Base-by-base conservation (phyloP, 768 basidiomycete species). In the Pleurotus ostreatus region DNA sequence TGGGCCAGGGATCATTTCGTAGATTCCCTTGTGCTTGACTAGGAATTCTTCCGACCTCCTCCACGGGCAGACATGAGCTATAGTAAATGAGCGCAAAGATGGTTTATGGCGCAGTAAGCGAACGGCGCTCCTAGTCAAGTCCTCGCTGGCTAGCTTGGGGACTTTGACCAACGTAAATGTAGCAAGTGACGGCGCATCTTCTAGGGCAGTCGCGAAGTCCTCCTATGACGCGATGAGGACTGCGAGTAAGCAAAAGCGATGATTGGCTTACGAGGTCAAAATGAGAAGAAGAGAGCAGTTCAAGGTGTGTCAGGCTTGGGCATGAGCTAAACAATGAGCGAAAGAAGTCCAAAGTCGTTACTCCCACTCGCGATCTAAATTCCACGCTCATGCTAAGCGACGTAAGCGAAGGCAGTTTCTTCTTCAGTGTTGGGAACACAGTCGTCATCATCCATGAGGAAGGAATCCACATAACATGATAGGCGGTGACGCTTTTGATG, bases 321-420 rank as follows among this genome's bases (percentile, higher is more conserved):
- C 88, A 89, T 0, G 85, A 78, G 8, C 80, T 70, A 51, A 83
- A 81, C 55, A 91, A 77, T 2, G 85, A 83, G 44, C 85, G 80
- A 16, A 37, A 91, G 74, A 57, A 89, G 71, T 61, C 84, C 83
- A 25, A 82, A 83, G 62, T 84, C 83, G 62, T 91, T 87, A 63
- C 89, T 88, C 63, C 51, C 5, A 53, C 51, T 23, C 83, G 82
- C 1, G 83, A 84, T 62, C 89, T 84, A 49, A 90, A 78, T 40
- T 80, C 78, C 63, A 90, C 90, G 13, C 80, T 73, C 44, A 90
- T 79, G 54, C 78, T 83, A 55, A 91, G 73, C 41, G 81, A 78
- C 12, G 73, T 77, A 22, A 91, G 75, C 5, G 74, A 73, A 16
- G 77, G 76, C 16, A 90, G 63, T 46, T 77, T 77, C 57, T 79